Evolutionary conservation across 176 grass and related monocot species (phyloP).

Genomic region (Microstegium vimineum): DNA sequence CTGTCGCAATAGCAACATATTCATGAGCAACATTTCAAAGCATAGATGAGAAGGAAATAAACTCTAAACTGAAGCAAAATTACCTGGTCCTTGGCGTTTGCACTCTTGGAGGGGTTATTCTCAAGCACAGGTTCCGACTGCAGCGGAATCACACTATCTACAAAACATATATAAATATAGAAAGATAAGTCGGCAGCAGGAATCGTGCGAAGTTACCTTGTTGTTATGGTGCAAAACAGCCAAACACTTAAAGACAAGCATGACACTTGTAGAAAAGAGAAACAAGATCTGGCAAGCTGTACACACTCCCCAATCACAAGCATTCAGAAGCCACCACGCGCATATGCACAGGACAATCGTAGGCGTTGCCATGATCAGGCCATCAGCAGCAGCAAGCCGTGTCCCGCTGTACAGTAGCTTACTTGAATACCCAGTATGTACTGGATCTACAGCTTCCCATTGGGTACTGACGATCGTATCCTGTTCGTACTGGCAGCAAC

Average conservation of each 20-base stretch:
- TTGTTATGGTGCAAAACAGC: not conserved
- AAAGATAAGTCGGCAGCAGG: not conserved
- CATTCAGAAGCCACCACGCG: not conserved
- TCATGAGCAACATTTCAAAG: not conserved
- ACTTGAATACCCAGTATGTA: not conserved
- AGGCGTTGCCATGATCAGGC: not conserved
- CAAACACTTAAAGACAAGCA: not conserved
- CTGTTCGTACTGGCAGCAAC: not conserved
- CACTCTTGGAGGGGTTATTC: slow-evolving; percentile 45
- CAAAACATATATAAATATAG: not conserved
- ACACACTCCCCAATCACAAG: not conserved
- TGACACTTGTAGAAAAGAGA: not conserved
- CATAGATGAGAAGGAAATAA: not conserved
- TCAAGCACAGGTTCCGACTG: slow-evolving; percentile 40
- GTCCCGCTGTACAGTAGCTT: not conserved
- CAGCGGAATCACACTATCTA: slow-evolving; percentile 28
- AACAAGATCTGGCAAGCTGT: not conserved
- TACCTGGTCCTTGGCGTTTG: slow-evolving; percentile 55
- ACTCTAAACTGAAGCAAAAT: not conserved
- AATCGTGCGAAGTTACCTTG: not conserved
- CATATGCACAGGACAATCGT: not conserved
- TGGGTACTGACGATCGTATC: not conserved
- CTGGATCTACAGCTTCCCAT: not conserved
- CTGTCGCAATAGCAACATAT: slow-evolving; percentile 28
- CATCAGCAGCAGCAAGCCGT: not conserved